Percentiles rank a stretch among this genome's conserved stretches.
Conservation (phyloP, 1,284 basidiomycete genomes). For the Moesziomyces aphidis region DNA sequence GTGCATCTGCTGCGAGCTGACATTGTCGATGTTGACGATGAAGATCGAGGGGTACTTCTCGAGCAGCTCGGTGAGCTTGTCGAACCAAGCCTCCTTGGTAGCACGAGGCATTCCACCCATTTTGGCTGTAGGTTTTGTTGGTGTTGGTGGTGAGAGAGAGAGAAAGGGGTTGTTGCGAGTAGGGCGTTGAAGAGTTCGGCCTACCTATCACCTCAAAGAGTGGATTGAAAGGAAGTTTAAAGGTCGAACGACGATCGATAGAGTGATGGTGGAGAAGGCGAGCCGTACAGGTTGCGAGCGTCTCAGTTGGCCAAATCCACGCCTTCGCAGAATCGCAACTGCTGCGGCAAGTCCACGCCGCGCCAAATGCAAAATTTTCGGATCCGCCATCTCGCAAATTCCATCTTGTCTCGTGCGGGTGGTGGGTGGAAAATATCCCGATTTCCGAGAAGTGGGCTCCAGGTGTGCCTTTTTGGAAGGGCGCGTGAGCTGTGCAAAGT, state of each 20-base stretch:
- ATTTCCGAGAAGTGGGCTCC: constrained; percentile 20
- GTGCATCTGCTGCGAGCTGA: constrained; percentile 98
- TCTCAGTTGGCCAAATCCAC: background rate
- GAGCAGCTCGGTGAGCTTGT: constrained; percentile 92
- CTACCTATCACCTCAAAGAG: constrained; percentile 61
- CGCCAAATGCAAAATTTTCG: constrained; percentile 3
- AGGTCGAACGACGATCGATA: constrained; percentile 29
- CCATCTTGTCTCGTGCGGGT: background rate
- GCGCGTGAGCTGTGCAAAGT: background rate
- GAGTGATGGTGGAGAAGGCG: constrained; percentile 16
- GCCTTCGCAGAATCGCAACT: background rate
- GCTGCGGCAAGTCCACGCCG: constrained; percentile 40
- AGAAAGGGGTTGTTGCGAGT: constrained; percentile 3
- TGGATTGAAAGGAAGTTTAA: constrained; percentile 64
- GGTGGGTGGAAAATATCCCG: background rate
- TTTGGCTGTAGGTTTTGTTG: constrained; percentile 54
- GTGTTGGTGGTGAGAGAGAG: constrained; percentile 4
- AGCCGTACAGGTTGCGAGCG: background rate
- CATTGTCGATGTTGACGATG: constrained; percentile 99
- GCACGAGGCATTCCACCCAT: constrained; percentile 88
- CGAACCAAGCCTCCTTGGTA: constrained; percentile 93
- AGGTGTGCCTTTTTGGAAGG: background rate
- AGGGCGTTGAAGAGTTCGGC: constrained; percentile 36
- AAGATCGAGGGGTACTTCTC: constrained; percentile 94
- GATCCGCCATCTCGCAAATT: constrained; percentile 11